These are phyloP conservation scores for Cunninghamia lanceolata DNA, from an alignment of 75 land plant genomes.

Conservation along the genomic window DNA sequence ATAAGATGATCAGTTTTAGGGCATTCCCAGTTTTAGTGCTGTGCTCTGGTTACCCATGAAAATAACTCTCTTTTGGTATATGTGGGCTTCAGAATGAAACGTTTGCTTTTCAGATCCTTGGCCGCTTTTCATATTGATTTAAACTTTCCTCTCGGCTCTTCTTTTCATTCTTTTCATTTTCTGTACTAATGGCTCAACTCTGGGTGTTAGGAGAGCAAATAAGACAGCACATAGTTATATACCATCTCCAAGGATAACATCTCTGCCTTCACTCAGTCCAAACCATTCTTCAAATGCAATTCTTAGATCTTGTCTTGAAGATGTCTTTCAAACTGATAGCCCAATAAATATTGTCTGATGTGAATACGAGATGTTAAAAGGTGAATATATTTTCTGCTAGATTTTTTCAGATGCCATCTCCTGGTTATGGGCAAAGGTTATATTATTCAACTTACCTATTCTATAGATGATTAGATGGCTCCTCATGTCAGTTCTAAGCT, in stretches of 20 bases:
- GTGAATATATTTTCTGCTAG: neutral
- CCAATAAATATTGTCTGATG: neutral
- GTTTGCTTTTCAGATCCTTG: neutral
- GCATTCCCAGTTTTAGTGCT: neutral
- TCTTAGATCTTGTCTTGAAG: neutral
- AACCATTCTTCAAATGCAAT: neutral
- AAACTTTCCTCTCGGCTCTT: neutral
- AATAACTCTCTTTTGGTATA: neutral
- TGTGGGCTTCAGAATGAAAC: neutral
- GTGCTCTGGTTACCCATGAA: neutral
- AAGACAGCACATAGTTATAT: neutral
- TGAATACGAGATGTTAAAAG: neutral
- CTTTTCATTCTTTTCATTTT: neutral
- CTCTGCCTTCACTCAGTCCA: neutral
- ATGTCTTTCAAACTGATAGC: neutral
- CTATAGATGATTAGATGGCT: neutral
- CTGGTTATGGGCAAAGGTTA: neutral
- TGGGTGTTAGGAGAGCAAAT: neutral
- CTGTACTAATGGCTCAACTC: neutral
- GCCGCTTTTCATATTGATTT: neutral
- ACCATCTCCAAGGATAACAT: neutral
- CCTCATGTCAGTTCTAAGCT: neutral
- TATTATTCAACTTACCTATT: neutral
- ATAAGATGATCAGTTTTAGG: neutral
- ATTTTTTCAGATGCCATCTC: neutral